Evolutionary conservation across 1,139 yeast genomes (phyloP).

Genomic region (Yamadazyma siamensis): DNA sequence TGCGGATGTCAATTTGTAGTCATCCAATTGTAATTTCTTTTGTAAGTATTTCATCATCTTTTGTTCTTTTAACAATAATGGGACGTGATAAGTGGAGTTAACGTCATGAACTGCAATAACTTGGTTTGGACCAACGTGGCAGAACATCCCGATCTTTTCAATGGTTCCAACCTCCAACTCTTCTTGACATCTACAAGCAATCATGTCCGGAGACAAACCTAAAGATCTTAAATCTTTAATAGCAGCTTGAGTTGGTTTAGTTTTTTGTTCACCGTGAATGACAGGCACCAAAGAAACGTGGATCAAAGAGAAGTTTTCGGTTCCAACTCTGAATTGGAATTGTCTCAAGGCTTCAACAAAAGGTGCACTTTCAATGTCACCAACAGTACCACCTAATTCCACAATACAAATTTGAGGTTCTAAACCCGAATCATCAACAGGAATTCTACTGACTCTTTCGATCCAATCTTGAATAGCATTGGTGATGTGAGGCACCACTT

Average conservation of each 20-base stretch:
- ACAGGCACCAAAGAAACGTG: conserved; percentile 98
- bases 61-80: conserved; percentile 84
- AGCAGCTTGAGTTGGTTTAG: conserved; percentile 99
- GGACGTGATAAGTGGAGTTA: conserved; percentile 96
- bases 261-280: conserved; percentile 97
- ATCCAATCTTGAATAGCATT: conserved; percentile 99
- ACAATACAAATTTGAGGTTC: conserved; percentile 93
- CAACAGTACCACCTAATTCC: conserved; percentile 98
- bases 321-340: conserved; percentile 95
- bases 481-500: conserved; percentile 97
- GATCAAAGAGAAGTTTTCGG: conserved; percentile 88
- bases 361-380: conserved; percentile 98
- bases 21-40: conserved; percentile 61
- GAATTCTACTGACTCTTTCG: conserved; percentile 84
- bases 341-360: conserved; percentile 98
- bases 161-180: conserved; percentile 78
- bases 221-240: conserved; percentile 92
- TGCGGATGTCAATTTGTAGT: conserved; percentile 48
- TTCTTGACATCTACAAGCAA: conserved; percentile 95
- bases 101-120: conserved; percentile 97
- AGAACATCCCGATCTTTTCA: conserved; percentile 96
- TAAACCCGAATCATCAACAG: conserved; percentile 88
- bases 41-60: conserved; percentile 73
- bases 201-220: conserved; percentile 94
- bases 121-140: conserved; percentile 97